Conservation (phyloP, 2,329 filamentous ascomycete genomes). For the Cordyceps javanica region DNA sequence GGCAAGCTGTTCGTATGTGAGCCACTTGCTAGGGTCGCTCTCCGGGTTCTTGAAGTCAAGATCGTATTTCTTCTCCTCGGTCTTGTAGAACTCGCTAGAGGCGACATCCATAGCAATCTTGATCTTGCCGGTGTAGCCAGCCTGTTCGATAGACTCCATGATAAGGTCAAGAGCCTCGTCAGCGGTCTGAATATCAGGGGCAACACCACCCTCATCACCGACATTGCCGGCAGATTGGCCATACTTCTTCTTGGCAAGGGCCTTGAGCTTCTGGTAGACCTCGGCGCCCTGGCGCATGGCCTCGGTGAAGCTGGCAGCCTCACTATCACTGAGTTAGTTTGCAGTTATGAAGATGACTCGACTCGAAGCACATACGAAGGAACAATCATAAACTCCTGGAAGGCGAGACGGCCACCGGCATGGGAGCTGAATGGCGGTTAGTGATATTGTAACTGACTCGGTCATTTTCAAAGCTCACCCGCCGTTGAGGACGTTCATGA, state of each 20-base stretch:
- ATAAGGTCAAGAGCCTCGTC: constrained; percentile 97
- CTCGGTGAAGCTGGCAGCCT: constrained; percentile 87
- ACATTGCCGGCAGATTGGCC: constrained; percentile 98
- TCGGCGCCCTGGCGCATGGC: constrained; percentile 94
- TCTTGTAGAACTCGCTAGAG: constrained; percentile 99
- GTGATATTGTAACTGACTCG: constrained; percentile 2
- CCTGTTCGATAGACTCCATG: constrained; percentile 85
- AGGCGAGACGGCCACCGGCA: constrained; percentile 90
- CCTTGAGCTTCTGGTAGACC: constrained; percentile 97
- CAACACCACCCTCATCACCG: constrained; percentile 98
- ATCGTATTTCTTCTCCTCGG: constrained; percentile 97
- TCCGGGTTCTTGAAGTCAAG: constrained; percentile 99
- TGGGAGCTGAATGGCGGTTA: constrained; percentile 59
- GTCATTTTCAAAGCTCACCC: constrained; percentile 35
- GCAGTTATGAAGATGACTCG: constrained; percentile 11
- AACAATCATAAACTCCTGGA: constrained; percentile 97
- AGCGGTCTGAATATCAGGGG: constrained; percentile 94
- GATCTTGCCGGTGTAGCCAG: constrained; percentile 92
- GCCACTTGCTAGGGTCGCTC: constrained; percentile 92
- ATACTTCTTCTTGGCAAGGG: constrained; percentile 98
- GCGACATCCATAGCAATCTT: constrained; percentile 99
- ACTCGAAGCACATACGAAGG: constrained; percentile 56
- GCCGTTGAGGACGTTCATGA: constrained; percentile 91
- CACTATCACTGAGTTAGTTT: constrained; percentile 36
- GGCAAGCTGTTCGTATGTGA: constrained; percentile 97